A percentile compares a stretch with the other conserved stretches of the same genome.
Conservation (phyloP, 768 basidiomycete species). For the Nidularia pulvinata region DNA sequence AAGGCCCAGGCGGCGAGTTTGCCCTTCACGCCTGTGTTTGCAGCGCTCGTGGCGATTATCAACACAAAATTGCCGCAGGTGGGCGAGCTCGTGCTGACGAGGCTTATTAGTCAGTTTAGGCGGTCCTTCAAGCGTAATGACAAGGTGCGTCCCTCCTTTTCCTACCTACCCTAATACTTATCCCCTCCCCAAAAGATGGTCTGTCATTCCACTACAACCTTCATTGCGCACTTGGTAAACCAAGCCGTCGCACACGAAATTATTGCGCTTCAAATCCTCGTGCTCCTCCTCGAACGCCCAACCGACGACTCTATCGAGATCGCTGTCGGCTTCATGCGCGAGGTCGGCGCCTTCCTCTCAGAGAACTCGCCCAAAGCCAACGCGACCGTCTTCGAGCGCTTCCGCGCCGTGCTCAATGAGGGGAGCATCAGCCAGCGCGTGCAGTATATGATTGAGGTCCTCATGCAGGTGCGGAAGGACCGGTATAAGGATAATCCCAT, state of each 20-base stretch:
- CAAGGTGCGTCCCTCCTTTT: constrained; percentile 60
- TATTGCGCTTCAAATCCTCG: constrained; percentile 92
- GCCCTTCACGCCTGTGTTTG: constrained; percentile 97
- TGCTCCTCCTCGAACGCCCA: constrained; percentile 93
- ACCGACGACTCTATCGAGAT: constrained; percentile 99
- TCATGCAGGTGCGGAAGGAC: constrained; percentile 99
- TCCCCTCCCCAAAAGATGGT: constrained; percentile 82
- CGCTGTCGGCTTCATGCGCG: constrained; percentile 95
- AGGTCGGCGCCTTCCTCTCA: constrained; percentile 92
- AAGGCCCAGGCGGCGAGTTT: constrained; percentile 97
- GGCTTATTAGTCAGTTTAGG: constrained; percentile 94
- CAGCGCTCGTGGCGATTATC: constrained; percentile 90
- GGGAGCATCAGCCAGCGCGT: constrained; percentile 94
- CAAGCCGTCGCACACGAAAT: constrained; percentile 94
- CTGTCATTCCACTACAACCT: constrained; percentile 92
- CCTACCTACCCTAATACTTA: background rate
- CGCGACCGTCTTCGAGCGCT: constrained; percentile 93
- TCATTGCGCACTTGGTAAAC: constrained; percentile 90
- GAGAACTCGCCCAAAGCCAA: constrained; percentile 97
- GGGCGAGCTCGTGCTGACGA: constrained; percentile 86
- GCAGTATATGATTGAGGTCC: constrained; percentile 99
- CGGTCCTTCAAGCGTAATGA: constrained; percentile 96
- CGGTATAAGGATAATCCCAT: constrained; percentile 99
- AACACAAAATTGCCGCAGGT: constrained; percentile 98
- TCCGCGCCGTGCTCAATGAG: constrained; percentile 96